Conservation (phyloP, 2,329 filamentous ascomycete genomes). For the Fusarium albidum region DNA sequence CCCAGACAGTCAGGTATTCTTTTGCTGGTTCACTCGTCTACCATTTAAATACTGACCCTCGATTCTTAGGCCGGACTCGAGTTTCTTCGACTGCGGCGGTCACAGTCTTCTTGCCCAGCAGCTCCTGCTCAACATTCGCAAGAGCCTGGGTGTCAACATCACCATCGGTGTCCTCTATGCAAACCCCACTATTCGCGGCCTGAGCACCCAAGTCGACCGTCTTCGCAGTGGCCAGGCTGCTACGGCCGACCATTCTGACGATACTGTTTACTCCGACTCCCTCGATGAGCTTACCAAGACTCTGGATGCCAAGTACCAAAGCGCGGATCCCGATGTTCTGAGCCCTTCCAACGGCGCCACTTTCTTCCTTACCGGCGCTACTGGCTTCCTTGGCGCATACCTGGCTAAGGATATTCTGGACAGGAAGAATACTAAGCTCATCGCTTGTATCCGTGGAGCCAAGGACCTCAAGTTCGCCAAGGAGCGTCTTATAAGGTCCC, state of each 20-base stretch:
- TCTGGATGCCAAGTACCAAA: constrained; percentile 20
- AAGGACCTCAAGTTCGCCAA: constrained; percentile 68
- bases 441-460: constrained; percentile 76
- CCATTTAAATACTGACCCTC: no score
- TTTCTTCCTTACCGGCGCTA: constrained; percentile 89
- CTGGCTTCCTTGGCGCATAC: constrained; percentile 81
- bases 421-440: constrained; percentile 53
- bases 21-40: background rate
- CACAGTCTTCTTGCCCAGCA: constrained; percentile 68
- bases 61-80: background rate
- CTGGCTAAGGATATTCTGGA: constrained; percentile 77
- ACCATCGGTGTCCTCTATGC: constrained; percentile 41
- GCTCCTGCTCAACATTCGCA: constrained; percentile 69
- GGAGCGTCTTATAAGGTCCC: constrained; percentile 71
- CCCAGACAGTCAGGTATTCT: constrained; percentile 63
- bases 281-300: constrained; percentile 1
- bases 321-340: constrained; percentile 46
- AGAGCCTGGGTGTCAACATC: constrained; percentile 39
- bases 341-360: constrained; percentile 53
- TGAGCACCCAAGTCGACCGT: constrained; percentile 9
- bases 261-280: constrained; percentile 3
- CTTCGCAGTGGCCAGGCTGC: constrained; percentile 2
- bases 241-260: constrained; percentile 1
- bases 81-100: constrained; percentile 49
- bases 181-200: constrained; percentile 2